These are phyloP conservation scores for Calocybe gangraenosa DNA, from an alignment of 768 basidiomycete species.

Conservation along the genomic window DNA sequence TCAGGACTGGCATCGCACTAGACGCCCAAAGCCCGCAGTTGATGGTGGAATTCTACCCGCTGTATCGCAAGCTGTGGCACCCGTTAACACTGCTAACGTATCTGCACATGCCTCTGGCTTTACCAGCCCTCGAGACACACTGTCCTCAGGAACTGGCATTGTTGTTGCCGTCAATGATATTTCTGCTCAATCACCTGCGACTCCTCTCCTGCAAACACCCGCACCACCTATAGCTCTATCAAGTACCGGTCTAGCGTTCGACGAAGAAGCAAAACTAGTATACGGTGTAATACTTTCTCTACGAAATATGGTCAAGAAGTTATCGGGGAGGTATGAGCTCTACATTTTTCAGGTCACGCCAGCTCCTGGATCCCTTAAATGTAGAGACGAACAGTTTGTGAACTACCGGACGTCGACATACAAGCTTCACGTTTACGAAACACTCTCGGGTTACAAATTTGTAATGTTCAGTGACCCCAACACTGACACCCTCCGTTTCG, in stretches of 20 bases:
- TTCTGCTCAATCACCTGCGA: slow-evolving; percentile 26
- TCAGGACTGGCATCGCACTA: slow-evolving; percentile 89
- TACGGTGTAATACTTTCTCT: slow-evolving; percentile 93
- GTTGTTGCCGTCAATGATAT: slow-evolving; percentile 59
- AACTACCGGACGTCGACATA: slow-evolving; percentile 90
- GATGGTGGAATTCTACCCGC: slow-evolving; percentile 74
- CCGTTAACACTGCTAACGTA: slow-evolving; percentile 27
- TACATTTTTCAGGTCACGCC: neutral
- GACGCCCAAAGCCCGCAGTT: slow-evolving; percentile 65
- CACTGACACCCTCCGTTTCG: slow-evolving; percentile 76
- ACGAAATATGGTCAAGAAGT: slow-evolving; percentile 91
- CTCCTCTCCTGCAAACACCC: slow-evolving; percentile 33
- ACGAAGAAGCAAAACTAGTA: slow-evolving; percentile 96
- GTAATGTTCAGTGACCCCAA: slow-evolving; percentile 88
- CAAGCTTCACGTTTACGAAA: slow-evolving; percentile 91
- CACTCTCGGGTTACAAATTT: slow-evolving; percentile 90
- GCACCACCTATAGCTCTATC: slow-evolving; percentile 28
- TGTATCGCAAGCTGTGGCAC: slow-evolving; percentile 68
- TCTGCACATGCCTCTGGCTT: slow-evolving; percentile 33
- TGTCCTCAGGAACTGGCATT: slow-evolving; percentile 60
- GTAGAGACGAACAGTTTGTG: slow-evolving; percentile 87
- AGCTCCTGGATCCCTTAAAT: slow-evolving; percentile 1
- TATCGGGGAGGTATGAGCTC: slow-evolving; percentile 69
- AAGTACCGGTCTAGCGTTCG: slow-evolving; percentile 75
- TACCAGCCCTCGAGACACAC: slow-evolving; percentile 62